Evolutionary conservation across 192 early-diverging fungal genomes (phyloP).

Genomic region (Coemansia sp.): DNA sequence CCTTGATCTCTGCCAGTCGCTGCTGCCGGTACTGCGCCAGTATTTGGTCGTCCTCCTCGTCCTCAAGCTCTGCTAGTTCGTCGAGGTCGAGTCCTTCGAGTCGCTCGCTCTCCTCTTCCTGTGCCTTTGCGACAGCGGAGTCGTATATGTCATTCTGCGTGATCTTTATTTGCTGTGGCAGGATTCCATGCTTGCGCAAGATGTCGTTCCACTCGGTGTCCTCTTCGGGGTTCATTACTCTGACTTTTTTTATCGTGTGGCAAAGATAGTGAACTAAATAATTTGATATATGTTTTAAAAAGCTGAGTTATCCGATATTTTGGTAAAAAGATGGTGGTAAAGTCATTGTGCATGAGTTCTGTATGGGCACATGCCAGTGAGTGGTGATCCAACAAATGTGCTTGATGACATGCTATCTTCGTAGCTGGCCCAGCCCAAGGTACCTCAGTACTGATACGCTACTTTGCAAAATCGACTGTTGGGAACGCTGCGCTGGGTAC

Average conservation of each 20-base stretch:
- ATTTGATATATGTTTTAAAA: neutral
- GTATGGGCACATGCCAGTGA: no score
- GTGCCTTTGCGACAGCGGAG: constrained; percentile 52
- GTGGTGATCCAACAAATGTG: no score
- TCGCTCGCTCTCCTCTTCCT: constrained; percentile 60
- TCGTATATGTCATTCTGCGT: constrained; percentile 55
- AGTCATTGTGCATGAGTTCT: no score
- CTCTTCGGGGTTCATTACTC: constrained; percentile 60
- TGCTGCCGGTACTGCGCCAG: constrained; percentile 77
- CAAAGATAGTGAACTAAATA: neutral
- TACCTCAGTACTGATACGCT: no score
- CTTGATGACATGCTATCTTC: no score
- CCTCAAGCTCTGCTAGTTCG: constrained; percentile 91
- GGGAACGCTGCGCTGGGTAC: no score
- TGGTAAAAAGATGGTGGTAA: no score
- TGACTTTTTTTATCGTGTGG: neutral
- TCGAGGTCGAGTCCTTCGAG: constrained; percentile 77
- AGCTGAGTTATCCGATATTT: no score
- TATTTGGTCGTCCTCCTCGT: constrained; percentile 87
- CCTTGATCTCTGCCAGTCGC: constrained; percentile 84
- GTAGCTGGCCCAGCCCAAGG: no score
- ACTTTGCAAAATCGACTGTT: no score
- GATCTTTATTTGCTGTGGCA: constrained; percentile 72
- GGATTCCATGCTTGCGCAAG: constrained; percentile 86
- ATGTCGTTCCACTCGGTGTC: constrained; percentile 94